Percentiles rank a stretch among this genome's conserved stretches.
Evolutionary conservation across 179 eudicot genomes (phyloP).

Genomic region (Dionaea muscipula): DNA sequence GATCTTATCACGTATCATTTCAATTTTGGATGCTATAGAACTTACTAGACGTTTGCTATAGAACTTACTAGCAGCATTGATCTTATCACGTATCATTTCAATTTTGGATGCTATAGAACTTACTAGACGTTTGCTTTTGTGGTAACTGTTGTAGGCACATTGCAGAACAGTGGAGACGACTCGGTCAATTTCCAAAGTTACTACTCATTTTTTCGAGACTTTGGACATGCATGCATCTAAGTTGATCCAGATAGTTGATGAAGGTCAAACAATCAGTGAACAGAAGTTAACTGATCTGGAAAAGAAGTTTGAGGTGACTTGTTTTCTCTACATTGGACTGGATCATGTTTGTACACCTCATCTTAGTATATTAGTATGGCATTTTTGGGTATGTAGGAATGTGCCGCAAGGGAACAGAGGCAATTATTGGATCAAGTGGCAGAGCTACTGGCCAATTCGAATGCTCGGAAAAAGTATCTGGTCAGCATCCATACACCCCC

Average conservation of each 20-base stretch:
- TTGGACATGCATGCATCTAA: conserved; percentile 63
- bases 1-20: no score
- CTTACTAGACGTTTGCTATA: no score
- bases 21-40: no score
- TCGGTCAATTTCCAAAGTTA: conserved; percentile 57
- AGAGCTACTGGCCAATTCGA: no score
- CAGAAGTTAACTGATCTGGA: conserved; percentile 61
- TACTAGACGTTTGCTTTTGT: no score
- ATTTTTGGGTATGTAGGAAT: conserved; percentile 1
- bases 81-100: no score
- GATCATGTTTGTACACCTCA: background rate
- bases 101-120: no score
- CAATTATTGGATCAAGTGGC: no score
- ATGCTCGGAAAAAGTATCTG: no score
- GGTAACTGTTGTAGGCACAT: conserved; percentile 50
- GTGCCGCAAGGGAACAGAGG: no score
- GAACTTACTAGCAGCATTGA: conserved; percentile 26
- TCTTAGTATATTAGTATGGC: conserved; percentile 6
- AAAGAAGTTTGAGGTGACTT: conserved; percentile 59
- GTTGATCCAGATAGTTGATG: conserved; percentile 56
- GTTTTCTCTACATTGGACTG: background rate
- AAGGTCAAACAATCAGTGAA: conserved; percentile 53
- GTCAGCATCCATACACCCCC: no score
- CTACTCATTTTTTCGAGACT: conserved; percentile 49
- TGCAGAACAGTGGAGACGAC: conserved; percentile 56